Evolutionary conservation across 2,329 filamentous ascomycete genomes (phyloP).

Genomic region (Hypoxylon sp.): DNA sequence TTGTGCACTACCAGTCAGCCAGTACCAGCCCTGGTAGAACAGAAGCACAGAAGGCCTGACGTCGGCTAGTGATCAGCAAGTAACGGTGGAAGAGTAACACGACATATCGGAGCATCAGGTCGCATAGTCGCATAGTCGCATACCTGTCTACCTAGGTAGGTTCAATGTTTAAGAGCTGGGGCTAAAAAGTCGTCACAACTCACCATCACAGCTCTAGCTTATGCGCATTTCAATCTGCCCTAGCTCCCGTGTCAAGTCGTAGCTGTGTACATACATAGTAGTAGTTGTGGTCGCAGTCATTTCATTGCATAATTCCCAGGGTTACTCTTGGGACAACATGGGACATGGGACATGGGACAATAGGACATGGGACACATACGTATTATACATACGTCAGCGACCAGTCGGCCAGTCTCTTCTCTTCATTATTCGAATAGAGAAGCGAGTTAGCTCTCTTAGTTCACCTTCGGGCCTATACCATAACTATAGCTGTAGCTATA

Average conservation of each 20-base stretch:
- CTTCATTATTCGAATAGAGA: background rate
- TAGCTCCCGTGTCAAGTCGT: conserved; percentile 6
- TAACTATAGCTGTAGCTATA: background rate
- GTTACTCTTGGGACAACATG: background rate
- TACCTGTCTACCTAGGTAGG: too few species aligned
- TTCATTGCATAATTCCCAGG: background rate
- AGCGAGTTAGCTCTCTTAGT: background rate
- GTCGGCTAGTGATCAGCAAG: conserved; percentile 37
- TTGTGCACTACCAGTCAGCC: background rate
- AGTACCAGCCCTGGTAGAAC: background rate
- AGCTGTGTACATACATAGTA: too few species aligned
- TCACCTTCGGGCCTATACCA: background rate
- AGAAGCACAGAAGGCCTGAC: conserved; percentile 32
- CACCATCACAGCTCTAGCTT: background rate
- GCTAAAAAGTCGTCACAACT: background rate
- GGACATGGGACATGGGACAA: too few species aligned
- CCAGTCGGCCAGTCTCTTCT: background rate
- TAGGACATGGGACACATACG: background rate
- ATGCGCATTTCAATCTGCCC: conserved; percentile 1
- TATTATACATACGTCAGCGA: conserved; percentile 4
- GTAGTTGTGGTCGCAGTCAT: background rate
- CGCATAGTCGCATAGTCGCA: background rate
- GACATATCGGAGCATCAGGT: conserved; percentile 16
- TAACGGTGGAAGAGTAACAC: conserved; percentile 35
- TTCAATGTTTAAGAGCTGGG: conserved; percentile 15